phyloP scores from a whole-genome alignment of 1,139 yeast species.

The Pichia sp. region DNA sequence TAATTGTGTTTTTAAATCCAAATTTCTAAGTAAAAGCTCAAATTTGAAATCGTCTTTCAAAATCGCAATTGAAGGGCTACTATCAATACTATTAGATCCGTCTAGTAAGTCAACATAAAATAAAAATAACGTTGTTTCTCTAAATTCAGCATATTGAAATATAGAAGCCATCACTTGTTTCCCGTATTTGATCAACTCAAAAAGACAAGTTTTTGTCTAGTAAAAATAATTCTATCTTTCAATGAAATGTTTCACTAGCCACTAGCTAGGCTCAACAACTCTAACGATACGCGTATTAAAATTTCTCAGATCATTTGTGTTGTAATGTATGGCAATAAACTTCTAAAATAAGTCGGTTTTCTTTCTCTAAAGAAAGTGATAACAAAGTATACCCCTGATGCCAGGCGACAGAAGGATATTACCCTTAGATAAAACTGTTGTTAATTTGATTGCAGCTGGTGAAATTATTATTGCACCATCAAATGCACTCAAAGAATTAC shows the following conservation, averaged over 20 bases:
- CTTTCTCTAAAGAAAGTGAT: too few relatives aligned
- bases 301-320: too few relatives aligned
- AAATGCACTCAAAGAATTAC: slow-evolving; percentile 55
- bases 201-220: too few relatives aligned
- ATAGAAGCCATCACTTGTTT: background rate
- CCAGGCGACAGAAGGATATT: slow-evolving; percentile 17
- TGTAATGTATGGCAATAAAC: too few relatives aligned
- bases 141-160: background rate
- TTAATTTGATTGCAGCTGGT: slow-evolving; percentile 93
- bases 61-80: background rate
- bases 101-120: slow-evolving; percentile 8
- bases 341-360: too few relatives aligned
- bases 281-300: too few relatives aligned
- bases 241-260: too few relatives aligned
- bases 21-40: slow-evolving; percentile 23
- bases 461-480: slow-evolving; percentile 93
- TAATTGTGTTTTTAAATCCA: slow-evolving; percentile 20
- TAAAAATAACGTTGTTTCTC: background rate
- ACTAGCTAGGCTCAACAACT: too few relatives aligned
- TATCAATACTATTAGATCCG: background rate
- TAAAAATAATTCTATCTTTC: too few relatives aligned
- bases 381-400: background rate
- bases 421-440: slow-evolving; percentile 59
- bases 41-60: slow-evolving; percentile 25
- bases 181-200: too few relatives aligned